Evolutionary conservation across 1,284 basidiomycete genomes (phyloP).

Genomic region (Phellinidium pouzarii): DNA sequence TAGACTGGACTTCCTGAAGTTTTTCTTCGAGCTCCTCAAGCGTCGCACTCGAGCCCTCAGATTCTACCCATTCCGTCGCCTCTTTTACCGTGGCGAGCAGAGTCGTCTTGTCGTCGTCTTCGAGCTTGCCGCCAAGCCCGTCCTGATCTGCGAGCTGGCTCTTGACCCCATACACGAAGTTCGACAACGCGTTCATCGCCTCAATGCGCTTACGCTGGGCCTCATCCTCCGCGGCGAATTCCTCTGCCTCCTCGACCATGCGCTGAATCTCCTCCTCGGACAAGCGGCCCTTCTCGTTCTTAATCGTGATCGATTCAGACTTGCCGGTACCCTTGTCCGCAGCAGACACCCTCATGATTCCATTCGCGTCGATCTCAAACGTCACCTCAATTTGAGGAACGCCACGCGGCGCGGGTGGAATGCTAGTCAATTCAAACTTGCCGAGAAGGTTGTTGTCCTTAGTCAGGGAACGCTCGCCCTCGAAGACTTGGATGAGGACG

Average conservation of each 20-base stretch:
- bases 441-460: constrained; percentile 98
- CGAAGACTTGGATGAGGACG: constrained; percentile 86
- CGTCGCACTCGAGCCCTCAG: constrained; percentile 67
- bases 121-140: constrained; percentile 86
- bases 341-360: constrained; percentile 86
- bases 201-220: constrained; percentile 85
- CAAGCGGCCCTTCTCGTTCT: constrained; percentile 81
- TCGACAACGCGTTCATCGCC: constrained; percentile 71
- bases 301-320: constrained; percentile 83
- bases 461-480: constrained; percentile 92
- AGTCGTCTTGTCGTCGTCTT: constrained; percentile 84
- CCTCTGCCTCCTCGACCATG: constrained; percentile 90
- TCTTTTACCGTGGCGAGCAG: constrained; percentile 83
- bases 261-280: constrained; percentile 85
- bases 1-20: constrained; percentile 66
- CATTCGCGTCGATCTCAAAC: constrained; percentile 92
- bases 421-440: constrained; percentile 90
- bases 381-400: constrained; percentile 93
- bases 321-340: constrained; percentile 92
- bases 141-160: constrained; percentile 81
- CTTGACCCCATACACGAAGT: constrained; percentile 81
- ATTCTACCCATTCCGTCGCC: constrained; percentile 86
- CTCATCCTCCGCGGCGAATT: constrained; percentile 83
- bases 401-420: constrained; percentile 92
- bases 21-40: constrained; percentile 92